These are phyloP conservation scores for Seminavis robusta DNA, from an alignment of 108 stramenopile genomes.

Conservation along the genomic window DNA sequence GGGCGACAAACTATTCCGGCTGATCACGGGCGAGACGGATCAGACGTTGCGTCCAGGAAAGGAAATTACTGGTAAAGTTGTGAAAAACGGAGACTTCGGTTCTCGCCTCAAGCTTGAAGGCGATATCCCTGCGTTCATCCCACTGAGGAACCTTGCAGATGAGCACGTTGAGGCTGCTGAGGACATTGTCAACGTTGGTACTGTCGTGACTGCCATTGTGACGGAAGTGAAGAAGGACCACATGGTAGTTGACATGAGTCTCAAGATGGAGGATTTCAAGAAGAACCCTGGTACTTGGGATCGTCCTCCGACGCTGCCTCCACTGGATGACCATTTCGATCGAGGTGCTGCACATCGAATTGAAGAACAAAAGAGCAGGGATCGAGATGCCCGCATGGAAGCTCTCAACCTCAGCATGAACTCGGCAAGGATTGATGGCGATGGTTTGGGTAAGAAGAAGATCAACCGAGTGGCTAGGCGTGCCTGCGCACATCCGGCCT, in stretches of 20 bases:
- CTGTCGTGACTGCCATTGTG: slow-evolving; percentile 76
- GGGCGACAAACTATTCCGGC: slow-evolving; percentile 72
- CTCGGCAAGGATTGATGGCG: slow-evolving; percentile 40
- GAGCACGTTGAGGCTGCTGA: slow-evolving; percentile 85
- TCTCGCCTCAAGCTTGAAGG: slow-evolving; percentile 86
- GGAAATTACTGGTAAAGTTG: slow-evolving; percentile 84
- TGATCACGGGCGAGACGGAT: slow-evolving; percentile 87
- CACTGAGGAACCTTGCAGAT: slow-evolving; percentile 76
- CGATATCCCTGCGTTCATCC: slow-evolving; percentile 82
- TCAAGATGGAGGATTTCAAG: slow-evolving; percentile 81
- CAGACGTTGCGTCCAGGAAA: slow-evolving; percentile 79
- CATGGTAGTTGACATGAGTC: slow-evolving; percentile 83
- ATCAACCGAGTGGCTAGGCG: slow-evolving; percentile 58
- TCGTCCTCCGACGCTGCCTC: slow-evolving; percentile 62
- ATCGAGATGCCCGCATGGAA: slow-evolving; percentile 70
- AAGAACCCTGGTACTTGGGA: slow-evolving; percentile 80
- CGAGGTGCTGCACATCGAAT: slow-evolving; percentile 46
- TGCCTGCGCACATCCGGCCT: slow-evolving; percentile 86
- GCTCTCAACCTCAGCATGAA: slow-evolving; percentile 55
- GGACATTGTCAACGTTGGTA: slow-evolving; percentile 73
- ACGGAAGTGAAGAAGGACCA: slow-evolving; percentile 92
- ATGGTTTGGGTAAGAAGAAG: slow-evolving; percentile 27
- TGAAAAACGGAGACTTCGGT: slow-evolving; percentile 81
- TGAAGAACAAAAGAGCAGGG: slow-evolving; percentile 73
- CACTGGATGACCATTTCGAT: slow-evolving; percentile 71